A percentile compares a stretch with the other conserved stretches of the same genome.
These are phyloP conservation scores for Teratosphaeriaceae sp. DNA, from an alignment of 2,329 filamentous ascomycete species.

Conservation along the genomic window DNA sequence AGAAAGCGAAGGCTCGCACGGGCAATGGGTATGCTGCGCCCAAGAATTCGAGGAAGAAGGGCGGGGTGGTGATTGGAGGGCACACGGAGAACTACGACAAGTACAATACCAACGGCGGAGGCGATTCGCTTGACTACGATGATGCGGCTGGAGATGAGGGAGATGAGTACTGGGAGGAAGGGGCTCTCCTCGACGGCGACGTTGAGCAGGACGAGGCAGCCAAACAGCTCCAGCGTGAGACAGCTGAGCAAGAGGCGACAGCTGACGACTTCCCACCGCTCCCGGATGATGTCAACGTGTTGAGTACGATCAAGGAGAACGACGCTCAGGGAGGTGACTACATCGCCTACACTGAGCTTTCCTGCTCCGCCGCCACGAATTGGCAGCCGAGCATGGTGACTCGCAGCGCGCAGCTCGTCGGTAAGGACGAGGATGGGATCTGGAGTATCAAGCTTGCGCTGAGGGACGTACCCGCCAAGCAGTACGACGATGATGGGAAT, in stretches of 20 bases:
- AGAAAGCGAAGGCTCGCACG: constrained; percentile 35
- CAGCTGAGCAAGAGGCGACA: constrained; percentile 13
- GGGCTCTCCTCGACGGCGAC: constrained; percentile 18
- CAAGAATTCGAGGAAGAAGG: constrained; percentile 46
- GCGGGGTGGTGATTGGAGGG: constrained; percentile 28
- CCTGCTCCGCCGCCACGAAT: constrained; percentile 54
- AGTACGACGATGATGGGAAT: constrained; percentile 64
- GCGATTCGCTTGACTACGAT: constrained; percentile 36
- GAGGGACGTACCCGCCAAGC: constrained; percentile 55
- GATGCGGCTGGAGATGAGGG: constrained; percentile 30
- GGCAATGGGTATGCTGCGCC: constrained; percentile 32
- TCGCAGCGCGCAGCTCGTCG: constrained; percentile 56
- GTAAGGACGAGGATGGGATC: constrained; percentile 45
- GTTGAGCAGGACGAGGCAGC: constrained; percentile 13
- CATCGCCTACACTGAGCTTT: constrained; percentile 61
- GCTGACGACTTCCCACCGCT: constrained; percentile 53
- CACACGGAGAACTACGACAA: constrained; percentile 33
- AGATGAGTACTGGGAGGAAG: constrained; percentile 25
- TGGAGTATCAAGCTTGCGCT: constrained; percentile 54
- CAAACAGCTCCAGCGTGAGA: constrained; percentile 24
- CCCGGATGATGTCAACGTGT: constrained; percentile 29
- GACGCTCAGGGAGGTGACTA: constrained; percentile 54
- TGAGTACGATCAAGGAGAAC: constrained; percentile 45
- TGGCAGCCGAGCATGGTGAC: constrained; percentile 62
- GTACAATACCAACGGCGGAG: constrained; percentile 27